phyloP scores from a whole-genome alignment of 345 rosid genomes.

The Syzygium aqueum region DNA sequence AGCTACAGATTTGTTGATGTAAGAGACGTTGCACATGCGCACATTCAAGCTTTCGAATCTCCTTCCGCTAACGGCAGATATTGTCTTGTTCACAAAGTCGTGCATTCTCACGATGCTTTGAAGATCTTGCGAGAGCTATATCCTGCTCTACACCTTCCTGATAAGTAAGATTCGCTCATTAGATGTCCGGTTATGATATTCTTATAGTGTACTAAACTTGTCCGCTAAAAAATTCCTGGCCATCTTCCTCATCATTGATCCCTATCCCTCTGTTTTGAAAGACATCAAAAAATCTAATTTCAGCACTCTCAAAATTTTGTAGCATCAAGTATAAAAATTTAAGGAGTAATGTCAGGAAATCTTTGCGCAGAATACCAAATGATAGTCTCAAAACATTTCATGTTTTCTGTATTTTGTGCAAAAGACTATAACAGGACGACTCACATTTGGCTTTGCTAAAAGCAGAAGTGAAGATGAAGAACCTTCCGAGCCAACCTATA shows the following conservation, averaged over 20 bases:
- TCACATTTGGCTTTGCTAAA: not conserved
- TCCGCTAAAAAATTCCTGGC: not conserved
- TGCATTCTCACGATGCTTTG: not conserved
- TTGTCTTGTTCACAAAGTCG: constrained; percentile 12
- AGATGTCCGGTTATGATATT: not conserved
- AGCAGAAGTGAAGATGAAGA: constrained; percentile 29
- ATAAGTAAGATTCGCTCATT: constrained; percentile 7
- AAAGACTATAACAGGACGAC: not conserved
- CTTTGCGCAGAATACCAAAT: not conserved
- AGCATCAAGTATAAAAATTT: not conserved
- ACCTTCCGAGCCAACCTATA: constrained; percentile 14
- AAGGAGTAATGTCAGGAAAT: not conserved
- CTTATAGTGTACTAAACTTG: not conserved
- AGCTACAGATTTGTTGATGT: constrained; percentile 31
- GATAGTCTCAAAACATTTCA: not conserved
- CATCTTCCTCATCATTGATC: not conserved
- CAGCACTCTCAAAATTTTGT: not conserved
- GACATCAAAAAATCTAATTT: not conserved
- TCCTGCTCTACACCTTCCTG: constrained; percentile 9
- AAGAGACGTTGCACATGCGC: constrained; percentile 48
- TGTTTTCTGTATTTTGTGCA: not conserved
- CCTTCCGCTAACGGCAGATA: constrained; percentile 40
- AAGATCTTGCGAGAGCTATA: constrained; percentile 6
- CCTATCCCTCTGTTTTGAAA: not conserved
- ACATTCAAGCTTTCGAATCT: constrained; percentile 37